Evolutionary conservation across 768 basidiomycete genomes (phyloP).

Genomic region (Tremella mesenterica): DNA sequence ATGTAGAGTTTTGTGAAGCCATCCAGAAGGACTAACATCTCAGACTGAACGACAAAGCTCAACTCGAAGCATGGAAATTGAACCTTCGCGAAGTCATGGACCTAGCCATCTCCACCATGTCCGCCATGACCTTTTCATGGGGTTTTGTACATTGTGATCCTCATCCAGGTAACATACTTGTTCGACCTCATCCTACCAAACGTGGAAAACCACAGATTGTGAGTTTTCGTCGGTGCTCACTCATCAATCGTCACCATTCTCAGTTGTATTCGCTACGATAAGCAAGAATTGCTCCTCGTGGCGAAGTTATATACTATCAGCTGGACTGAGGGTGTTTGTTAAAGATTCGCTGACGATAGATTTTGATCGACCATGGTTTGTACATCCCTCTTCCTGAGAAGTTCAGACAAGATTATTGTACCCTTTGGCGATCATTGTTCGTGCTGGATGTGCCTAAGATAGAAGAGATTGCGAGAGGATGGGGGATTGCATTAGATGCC

Average conservation of each 20-base stretch:
- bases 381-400: conserved; percentile 63
- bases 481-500: conserved; percentile 45
- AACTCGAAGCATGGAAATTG: conserved; percentile 42
- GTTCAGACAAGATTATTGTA: conserved; percentile 68
- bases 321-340: neutral
- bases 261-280: neutral
- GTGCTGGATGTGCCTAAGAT: conserved; percentile 44
- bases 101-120: conserved; percentile 76
- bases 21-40: neutral
- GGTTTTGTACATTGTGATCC: conserved; percentile 69
- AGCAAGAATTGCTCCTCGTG: no score
- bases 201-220: conserved; percentile 46
- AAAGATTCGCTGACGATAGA: conserved; percentile 48
- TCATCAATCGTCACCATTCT: neutral
- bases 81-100: conserved; percentile 57
- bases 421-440: conserved; percentile 55
- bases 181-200: conserved; percentile 58
- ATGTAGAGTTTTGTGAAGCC: neutral
- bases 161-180: conserved; percentile 53
- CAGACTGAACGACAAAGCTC: conserved; percentile 45
- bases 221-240: conserved; percentile 1
- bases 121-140: conserved; percentile 82
- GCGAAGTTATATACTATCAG: neutral
- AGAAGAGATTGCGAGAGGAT: conserved; percentile 39
- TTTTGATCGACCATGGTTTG: conserved; percentile 85